These are phyloP conservation scores for Zygosaccharomyces siamensis DNA, from an alignment of 805 yeast species.

Conservation along the genomic window DNA sequence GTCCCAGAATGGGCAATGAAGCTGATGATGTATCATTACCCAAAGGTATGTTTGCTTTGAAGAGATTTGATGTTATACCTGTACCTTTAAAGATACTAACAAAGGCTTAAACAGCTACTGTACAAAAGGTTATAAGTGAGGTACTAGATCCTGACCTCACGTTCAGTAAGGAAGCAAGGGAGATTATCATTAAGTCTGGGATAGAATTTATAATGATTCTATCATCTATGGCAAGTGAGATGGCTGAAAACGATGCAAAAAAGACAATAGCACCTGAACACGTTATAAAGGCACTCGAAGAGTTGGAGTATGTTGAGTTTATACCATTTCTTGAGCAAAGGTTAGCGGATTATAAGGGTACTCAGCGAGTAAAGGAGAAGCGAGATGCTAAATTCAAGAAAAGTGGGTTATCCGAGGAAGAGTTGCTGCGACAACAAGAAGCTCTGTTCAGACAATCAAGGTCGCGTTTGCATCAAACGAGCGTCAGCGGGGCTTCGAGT, in stretches of 20 bases:
- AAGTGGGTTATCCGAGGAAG: slow-evolving; percentile 89
- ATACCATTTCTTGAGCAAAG: slow-evolving; percentile 76
- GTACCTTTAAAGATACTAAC: slow-evolving; percentile 3
- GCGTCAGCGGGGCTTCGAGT: slow-evolving; percentile 14
- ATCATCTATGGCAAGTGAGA: slow-evolving; percentile 89
- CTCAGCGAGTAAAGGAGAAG: slow-evolving; percentile 81
- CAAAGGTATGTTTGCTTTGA: slow-evolving; percentile 32
- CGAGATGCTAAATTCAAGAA: slow-evolving; percentile 90
- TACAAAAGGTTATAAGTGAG: slow-evolving; percentile 88
- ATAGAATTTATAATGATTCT: slow-evolving; percentile 93
- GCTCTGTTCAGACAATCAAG: slow-evolving; percentile 79
- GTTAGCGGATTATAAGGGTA: slow-evolving; percentile 80
- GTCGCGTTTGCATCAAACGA: slow-evolving; percentile 48
- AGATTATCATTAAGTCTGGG: slow-evolving; percentile 92
- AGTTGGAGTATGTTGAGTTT: slow-evolving; percentile 81
- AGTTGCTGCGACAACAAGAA: slow-evolving; percentile 85
- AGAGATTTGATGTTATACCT: neutral
- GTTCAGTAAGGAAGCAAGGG: slow-evolving; percentile 89
- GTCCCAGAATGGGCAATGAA: slow-evolving; percentile 23
- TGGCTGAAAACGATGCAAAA: slow-evolving; percentile 93
- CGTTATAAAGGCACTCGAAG: slow-evolving; percentile 82
- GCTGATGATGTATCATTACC: slow-evolving; percentile 42
- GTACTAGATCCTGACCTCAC: slow-evolving; percentile 83
- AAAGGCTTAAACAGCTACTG: slow-evolving; percentile 58
- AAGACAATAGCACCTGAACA: slow-evolving; percentile 97